Percentiles rank a stretch among this genome's conserved stretches.
These are phyloP conservation scores for Cicer bijugum DNA, from an alignment of 306 rosid species.

Conservation along the genomic window DNA sequence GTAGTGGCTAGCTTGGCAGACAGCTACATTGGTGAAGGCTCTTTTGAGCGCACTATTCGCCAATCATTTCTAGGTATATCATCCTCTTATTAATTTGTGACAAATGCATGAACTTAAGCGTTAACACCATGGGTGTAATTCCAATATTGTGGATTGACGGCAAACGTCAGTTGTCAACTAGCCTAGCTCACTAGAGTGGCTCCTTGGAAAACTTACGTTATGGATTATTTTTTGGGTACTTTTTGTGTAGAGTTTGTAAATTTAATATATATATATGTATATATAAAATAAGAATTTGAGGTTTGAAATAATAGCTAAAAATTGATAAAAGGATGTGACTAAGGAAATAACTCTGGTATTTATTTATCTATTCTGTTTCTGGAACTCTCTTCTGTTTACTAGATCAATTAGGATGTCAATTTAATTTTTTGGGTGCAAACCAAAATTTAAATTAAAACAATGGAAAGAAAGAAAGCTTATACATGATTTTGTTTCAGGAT, in stretches of 20 bases:
- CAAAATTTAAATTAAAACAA: not conserved
- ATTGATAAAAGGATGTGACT: not conserved
- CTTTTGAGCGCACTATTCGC: conserved; percentile 85
- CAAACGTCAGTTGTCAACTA: not conserved
- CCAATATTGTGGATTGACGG: not conserved
- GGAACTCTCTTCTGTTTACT: not conserved
- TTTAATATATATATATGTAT: not conserved
- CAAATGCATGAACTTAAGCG: conserved; percentile 13
- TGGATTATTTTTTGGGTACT: conserved; percentile 2
- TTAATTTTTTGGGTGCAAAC: conserved; percentile 22
- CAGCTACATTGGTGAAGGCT: conserved; percentile 68
- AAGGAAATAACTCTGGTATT: not conserved
- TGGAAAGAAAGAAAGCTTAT: not conserved
- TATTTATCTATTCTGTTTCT: conserved; percentile 21
- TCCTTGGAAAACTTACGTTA: not conserved
- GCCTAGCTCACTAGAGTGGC: conserved; percentile 14
- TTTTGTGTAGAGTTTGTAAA: conserved; percentile 2
- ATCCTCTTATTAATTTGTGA: conserved; percentile 30
- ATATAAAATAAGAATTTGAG: not conserved
- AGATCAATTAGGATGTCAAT: conserved; percentile 19
- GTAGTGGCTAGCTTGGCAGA: conserved; percentile 66
- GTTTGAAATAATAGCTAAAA: not conserved
- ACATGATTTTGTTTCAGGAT: conserved; percentile 3
- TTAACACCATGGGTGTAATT: conserved; percentile 10
- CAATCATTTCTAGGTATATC: conserved; percentile 90